These are phyloP conservation scores for Daldinia eschscholtzii DNA, from an alignment of 2,329 filamentous ascomycete species.

Conservation along the genomic window DNA sequence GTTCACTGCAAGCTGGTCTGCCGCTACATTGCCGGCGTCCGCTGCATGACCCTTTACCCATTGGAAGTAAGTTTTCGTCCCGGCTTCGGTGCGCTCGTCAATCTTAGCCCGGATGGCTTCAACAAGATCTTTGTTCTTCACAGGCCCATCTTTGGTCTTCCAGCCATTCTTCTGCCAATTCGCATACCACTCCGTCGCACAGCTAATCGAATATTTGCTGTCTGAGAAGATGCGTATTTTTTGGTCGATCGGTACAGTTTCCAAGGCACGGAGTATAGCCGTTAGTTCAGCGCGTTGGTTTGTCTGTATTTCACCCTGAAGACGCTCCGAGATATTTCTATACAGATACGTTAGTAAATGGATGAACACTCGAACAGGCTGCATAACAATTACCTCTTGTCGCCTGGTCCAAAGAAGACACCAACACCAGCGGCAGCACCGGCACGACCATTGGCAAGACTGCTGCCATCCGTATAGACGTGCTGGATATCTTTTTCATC, in stretches of 20 bases:
- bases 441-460: conserved; percentile 67
- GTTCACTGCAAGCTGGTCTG: conserved; percentile 80
- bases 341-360: conserved; percentile 34
- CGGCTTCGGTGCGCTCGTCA: conserved; percentile 72
- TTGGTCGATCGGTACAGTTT: conserved; percentile 76
- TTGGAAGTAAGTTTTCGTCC: conserved; percentile 76
- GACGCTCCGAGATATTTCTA: conserved; percentile 78
- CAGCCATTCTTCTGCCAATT: conserved; percentile 83
- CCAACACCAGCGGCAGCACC: conserved; percentile 72
- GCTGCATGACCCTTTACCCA: conserved; percentile 92
- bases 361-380: background rate
- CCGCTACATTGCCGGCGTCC: conserved; percentile 80
- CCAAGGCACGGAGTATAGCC: conserved; percentile 85
- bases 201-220: conserved; percentile 91
- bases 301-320: conserved; percentile 81
- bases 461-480: conserved; percentile 75
- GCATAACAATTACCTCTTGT: conserved; percentile 61
- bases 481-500: conserved; percentile 54
- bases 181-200: conserved; percentile 84
- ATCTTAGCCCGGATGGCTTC: conserved; percentile 78
- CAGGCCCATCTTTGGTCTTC: conserved; percentile 78
- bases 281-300: conserved; percentile 97
- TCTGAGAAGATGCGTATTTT: conserved; percentile 86
- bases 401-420: conserved; percentile 71
- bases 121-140: conserved; percentile 90